These are phyloP conservation scores for Aspergillus avenaceus DNA, from an alignment of 495 filamentous ascomycete species.

Conservation along the genomic window DNA sequence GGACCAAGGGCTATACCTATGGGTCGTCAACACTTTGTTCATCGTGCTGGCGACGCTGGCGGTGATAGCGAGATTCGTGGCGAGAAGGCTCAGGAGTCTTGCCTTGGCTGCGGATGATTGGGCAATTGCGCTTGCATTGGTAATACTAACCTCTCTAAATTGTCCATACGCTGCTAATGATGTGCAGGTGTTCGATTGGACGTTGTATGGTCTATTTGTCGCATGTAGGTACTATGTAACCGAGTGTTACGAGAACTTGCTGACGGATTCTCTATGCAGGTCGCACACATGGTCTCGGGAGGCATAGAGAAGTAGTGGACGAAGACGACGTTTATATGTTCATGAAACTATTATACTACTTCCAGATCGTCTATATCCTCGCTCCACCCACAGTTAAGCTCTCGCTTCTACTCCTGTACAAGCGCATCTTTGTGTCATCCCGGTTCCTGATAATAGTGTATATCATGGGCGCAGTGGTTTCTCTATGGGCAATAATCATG, in stretches of 20 bases:
- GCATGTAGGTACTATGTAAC: not conserved
- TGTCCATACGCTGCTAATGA: not conserved
- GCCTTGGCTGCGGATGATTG: not conserved
- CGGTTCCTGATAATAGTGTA: not conserved
- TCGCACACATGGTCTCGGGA: not conserved
- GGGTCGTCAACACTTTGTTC: not conserved
- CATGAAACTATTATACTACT: constrained; percentile 6
- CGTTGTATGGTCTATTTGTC: not conserved
- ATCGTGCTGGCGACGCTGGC: not conserved
- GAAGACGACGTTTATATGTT: not conserved
- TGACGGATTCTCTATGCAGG: not conserved
- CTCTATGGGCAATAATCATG: constrained; percentile 6
- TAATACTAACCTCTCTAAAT: not conserved
- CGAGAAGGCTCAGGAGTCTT: not conserved
- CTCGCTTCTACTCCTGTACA: constrained; percentile 4
- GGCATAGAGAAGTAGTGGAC: not conserved
- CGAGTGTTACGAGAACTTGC: not conserved
- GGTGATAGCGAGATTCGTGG: not conserved
- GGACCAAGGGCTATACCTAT: not conserved
- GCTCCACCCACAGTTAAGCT: constrained; percentile 8
- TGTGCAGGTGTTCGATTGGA: not conserved
- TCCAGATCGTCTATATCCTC: constrained; percentile 10
- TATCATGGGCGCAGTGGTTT: not conserved
- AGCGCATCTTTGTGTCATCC: not conserved
- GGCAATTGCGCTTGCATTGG: not conserved